Conservation (phyloP, 2,329 filamentous ascomycete species). For the Colletotrichum destructivum region DNA sequence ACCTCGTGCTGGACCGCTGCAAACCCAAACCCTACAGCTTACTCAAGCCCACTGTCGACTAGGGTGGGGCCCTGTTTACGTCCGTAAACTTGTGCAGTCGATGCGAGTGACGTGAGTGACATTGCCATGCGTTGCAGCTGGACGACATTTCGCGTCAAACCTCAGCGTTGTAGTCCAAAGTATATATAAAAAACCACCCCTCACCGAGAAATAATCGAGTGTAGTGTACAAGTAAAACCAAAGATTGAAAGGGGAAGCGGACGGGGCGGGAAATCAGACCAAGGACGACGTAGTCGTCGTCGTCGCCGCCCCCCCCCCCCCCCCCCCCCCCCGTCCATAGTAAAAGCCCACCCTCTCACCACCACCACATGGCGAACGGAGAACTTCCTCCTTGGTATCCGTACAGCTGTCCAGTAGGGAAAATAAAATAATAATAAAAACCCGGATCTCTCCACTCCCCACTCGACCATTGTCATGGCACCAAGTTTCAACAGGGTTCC, state of each 20-base stretch:
- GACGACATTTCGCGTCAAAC: background rate
- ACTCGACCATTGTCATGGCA: slow-evolving; percentile 25
- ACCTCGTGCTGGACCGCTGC: background rate
- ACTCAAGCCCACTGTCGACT: background rate
- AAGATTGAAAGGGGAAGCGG: background rate
- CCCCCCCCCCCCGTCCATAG: background rate
- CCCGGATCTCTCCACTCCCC: slow-evolving; percentile 31
- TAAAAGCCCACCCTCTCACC: slow-evolving; percentile 1
- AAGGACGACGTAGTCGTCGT: background rate
- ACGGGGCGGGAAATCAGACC: background rate
- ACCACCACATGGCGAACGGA: slow-evolving; percentile 19
- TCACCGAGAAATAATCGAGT: too few relatives aligned
- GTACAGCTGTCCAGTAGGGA: background rate
- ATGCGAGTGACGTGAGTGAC: slow-evolving; percentile 4
- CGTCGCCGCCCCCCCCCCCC: too few relatives aligned
- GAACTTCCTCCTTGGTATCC: background rate
- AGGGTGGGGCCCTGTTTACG: background rate
- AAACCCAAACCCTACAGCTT: slow-evolving; percentile 11
- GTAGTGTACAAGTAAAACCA: background rate
- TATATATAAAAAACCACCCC: too few relatives aligned
- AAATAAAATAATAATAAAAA: background rate
- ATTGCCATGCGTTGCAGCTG: background rate
- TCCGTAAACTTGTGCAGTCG: background rate
- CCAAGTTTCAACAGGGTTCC: slow-evolving; percentile 34
- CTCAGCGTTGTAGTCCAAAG: too few relatives aligned